These are phyloP conservation scores for Mycogone perniciosa DNA, from an alignment of 2,329 filamentous ascomycete species.

Conservation along the genomic window DNA sequence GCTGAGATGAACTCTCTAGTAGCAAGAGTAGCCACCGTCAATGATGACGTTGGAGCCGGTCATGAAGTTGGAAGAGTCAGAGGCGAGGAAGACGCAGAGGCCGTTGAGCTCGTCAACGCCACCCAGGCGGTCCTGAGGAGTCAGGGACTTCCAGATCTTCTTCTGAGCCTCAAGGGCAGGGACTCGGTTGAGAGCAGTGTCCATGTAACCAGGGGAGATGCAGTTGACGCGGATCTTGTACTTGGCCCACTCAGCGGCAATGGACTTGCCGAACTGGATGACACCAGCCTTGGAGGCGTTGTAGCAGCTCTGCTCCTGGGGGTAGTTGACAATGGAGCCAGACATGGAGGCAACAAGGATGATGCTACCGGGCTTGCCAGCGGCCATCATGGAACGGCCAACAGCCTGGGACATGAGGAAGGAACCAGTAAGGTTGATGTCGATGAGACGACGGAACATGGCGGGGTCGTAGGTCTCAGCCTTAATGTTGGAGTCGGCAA, in stretches of 20 bases:
- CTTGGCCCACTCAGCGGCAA: constrained; percentile 80
- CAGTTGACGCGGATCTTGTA: constrained; percentile 76
- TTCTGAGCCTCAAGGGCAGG: constrained; percentile 74
- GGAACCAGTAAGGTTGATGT: constrained; percentile 75
- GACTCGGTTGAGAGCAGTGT: constrained; percentile 73
- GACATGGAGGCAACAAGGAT: constrained; percentile 77
- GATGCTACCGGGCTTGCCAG: constrained; percentile 64
- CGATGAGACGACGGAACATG: constrained; percentile 72
- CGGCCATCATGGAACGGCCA: constrained; percentile 66
- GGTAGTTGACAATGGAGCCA: constrained; percentile 78
- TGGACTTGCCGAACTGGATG: constrained; percentile 70
- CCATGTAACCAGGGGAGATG: constrained; percentile 82
- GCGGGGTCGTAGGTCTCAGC: constrained; percentile 69
- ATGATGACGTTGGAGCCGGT: constrained; percentile 69
- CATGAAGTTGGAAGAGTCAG: constrained; percentile 68
- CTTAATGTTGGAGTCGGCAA: constrained; percentile 78
- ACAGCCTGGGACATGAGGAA: constrained; percentile 73
- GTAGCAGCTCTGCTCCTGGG: constrained; percentile 77
- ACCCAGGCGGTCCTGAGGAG: constrained; percentile 67
- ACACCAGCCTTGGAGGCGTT: constrained; percentile 79
- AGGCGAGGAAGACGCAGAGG: constrained; percentile 68
- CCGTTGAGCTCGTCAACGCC: constrained; percentile 71
- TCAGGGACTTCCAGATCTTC: constrained; percentile 71
- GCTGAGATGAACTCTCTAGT: constrained; percentile 31
- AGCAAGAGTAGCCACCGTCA: constrained; percentile 63